phyloP scores from a whole-genome alignment of 1,284 basidiomycete species.

The Boletus hoseneyae region DNA sequence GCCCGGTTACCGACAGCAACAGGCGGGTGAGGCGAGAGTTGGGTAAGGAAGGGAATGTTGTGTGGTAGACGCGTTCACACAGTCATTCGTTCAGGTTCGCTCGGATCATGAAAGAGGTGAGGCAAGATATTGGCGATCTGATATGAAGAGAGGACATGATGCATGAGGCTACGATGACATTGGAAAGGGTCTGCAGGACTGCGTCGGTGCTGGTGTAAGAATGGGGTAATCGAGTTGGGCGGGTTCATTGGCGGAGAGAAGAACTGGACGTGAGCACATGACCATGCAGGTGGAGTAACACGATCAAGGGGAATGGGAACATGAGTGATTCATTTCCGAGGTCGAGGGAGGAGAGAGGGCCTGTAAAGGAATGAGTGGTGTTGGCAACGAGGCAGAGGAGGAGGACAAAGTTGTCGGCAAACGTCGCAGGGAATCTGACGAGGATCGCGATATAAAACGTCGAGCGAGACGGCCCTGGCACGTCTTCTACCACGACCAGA shows the following conservation, averaged over 20 bases:
- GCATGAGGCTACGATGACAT: conserved; percentile 21
- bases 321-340: conserved; percentile 37
- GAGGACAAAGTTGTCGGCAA: conserved; percentile 26
- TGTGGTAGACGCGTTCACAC: conserved; percentile 21
- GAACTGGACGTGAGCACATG: conserved; percentile 11
- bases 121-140: conserved; percentile 32
- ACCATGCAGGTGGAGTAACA: conserved; percentile 28
- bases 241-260: background rate
- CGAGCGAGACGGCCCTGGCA: conserved; percentile 27
- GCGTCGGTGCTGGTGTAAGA: conserved; percentile 13
- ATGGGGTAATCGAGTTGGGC: background rate
- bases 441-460: conserved; percentile 30
- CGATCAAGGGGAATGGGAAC: conserved; percentile 27
- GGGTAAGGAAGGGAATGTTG: conserved; percentile 7
- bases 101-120: conserved; percentile 33
- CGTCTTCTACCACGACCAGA: conserved; percentile 35
- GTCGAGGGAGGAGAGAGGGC: conserved; percentile 21
- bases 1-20: conserved; percentile 2
- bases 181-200: background rate
- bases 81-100: conserved; percentile 21
- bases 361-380: conserved; percentile 22
- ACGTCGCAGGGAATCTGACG: conserved; percentile 7
- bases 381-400: conserved; percentile 28
- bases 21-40: conserved; percentile 10
- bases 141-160: conserved; percentile 32